Evolutionary conservation across 176 grass and related monocot genomes (phyloP).

Genomic region (Tuctoria greenei): DNA sequence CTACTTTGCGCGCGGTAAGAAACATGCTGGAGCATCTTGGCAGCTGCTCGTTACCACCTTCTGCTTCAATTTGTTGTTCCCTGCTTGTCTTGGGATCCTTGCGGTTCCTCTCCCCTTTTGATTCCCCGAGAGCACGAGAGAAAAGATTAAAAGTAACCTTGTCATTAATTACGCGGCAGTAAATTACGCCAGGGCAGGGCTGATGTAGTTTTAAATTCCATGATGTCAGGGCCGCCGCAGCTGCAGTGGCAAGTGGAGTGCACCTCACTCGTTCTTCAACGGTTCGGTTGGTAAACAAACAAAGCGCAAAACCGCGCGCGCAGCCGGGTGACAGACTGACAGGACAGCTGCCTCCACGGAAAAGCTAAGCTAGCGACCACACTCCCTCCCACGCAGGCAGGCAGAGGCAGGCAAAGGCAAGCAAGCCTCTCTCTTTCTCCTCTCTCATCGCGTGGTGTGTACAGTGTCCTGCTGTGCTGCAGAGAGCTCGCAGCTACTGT

Average conservation of each 20-base stretch:
- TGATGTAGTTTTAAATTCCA: constrained; percentile 6
- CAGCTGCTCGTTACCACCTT: not conserved
- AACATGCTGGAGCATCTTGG: constrained; percentile 24
- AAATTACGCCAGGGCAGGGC: not conserved
- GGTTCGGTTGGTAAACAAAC: constrained; percentile 40
- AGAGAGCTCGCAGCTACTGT: constrained; percentile 38
- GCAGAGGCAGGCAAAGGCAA: too few species aligned
- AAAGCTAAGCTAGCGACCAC: constrained; percentile 45
- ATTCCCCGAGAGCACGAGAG: constrained; percentile 19
- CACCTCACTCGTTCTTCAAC: constrained; percentile 49
- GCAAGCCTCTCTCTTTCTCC: not conserved
- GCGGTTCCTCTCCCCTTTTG: constrained; percentile 22
- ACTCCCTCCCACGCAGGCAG: too few species aligned
- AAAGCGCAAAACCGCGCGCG: constrained; percentile 27
- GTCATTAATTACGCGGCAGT: constrained; percentile 27
- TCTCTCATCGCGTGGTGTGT: constrained; percentile 43
- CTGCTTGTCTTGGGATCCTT: constrained; percentile 38
- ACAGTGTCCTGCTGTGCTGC: constrained; percentile 2
- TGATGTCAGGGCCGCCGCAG: constrained; percentile 12
- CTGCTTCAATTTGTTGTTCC: constrained; percentile 25
- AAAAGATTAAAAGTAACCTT: not conserved
- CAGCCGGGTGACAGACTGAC: constrained; percentile 29
- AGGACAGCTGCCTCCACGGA: too few species aligned
- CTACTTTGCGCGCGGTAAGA: not conserved
- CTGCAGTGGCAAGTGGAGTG: constrained; percentile 1